Base-by-base conservation (phyloP, 345 rosid species). In the Eucalyptus dawsonii region DNA sequence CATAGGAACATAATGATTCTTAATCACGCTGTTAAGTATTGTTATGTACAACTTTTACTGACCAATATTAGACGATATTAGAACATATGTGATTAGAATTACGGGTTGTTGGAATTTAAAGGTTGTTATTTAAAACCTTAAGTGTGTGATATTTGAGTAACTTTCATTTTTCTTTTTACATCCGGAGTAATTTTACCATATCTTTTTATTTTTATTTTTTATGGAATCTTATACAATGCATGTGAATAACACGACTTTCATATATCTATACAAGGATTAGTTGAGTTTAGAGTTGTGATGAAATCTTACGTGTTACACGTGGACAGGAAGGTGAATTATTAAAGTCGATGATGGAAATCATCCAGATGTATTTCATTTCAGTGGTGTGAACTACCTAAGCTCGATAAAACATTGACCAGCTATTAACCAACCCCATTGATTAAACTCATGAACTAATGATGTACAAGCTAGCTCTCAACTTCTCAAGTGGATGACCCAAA, bases 21-120 rank as follows among this genome's bases (percentile, higher is more conserved):
- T 1, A 5, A 1, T 56, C 6, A 25, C 0, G 16, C 2, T 0
- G 1, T 27, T 27, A 27, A 60, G 1, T 60, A 60, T 12, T 6
- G 14, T 1, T 24, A 12, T 27, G 1, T 2, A n/a, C 37, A 14
- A 65, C 37, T n/a, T 65, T 65, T n/a, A 65, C 76, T 65, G 1
- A 14, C 17, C 37, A 14, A n/a, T 2, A n/a, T n/a, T 11, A 65
- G 19, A n/a, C 1, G 76, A 65, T 65, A 65, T n/a, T n/a, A 65
- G 11, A 65, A n/a, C 19, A 65, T n/a, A 65, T n/a, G 76, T 4
- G 21, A 65, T 4, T 65, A 31, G 76, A 65, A n/a, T 14, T n/a
- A n/a, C 1, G 21, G 21, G 76, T 4, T n/a, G 19, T n/a, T 0
- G 40, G 40, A 65, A 69, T 19, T 69, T 34, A 69, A 69, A 15